phyloP scores from a whole-genome alignment of 257 asterid species.

The Nicotiana benthamiana region DNA sequence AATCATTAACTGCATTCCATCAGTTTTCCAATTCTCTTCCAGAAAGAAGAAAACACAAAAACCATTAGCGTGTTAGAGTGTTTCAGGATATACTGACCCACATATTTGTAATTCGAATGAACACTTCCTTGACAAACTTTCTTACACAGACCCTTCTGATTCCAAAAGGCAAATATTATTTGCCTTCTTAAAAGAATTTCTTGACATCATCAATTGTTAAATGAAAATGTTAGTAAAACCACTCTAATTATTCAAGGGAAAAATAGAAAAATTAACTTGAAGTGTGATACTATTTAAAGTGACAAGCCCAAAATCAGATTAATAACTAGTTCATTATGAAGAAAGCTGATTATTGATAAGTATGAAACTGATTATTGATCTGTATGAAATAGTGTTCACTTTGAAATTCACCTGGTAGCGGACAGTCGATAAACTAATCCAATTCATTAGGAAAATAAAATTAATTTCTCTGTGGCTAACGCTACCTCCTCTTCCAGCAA shows the following conservation, averaged over 20 bases:
- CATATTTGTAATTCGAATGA: not conserved
- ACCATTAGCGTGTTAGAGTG: not conserved
- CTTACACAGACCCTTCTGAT: not conserved
- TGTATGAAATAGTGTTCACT: not conserved
- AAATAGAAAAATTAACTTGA: not conserved
- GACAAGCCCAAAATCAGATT: not conserved
- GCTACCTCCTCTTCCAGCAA: conserved; percentile 1
- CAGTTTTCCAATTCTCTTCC: not conserved
- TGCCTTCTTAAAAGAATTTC: not conserved
- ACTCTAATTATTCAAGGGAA: not conserved
- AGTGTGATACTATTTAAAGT: not conserved
- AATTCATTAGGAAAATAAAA: not conserved
- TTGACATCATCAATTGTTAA: not conserved
- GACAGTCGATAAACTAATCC: not conserved
- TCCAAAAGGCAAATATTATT: not conserved
- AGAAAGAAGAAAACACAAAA: not conserved
- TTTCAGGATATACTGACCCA: not conserved
- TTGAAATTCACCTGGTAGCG: not conserved
- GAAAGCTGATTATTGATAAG: not conserved
- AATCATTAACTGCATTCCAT: not conserved
- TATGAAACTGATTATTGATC: not conserved
- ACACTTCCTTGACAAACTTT: not conserved
- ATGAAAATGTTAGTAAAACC: not conserved
- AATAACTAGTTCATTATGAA: not conserved
- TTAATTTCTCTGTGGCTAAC: not conserved